These are phyloP conservation scores for Candida broadrunensis DNA, from an alignment of 805 yeast genomes.

Conservation along the genomic window DNA sequence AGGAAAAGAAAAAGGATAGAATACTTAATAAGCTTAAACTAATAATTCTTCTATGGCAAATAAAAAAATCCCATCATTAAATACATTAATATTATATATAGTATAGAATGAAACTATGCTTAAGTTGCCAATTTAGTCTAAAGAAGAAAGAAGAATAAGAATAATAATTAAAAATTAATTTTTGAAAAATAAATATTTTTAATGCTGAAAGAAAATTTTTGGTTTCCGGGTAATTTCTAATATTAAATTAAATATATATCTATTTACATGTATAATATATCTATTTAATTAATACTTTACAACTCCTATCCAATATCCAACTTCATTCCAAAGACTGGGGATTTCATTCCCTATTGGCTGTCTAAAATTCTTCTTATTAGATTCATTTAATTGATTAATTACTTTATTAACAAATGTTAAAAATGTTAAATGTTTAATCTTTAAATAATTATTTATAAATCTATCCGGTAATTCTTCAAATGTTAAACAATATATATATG, in stretches of 20 bases:
- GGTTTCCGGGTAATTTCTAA: too few relatives aligned
- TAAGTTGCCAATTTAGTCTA: slow-evolving; percentile 32
- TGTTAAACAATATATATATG: slow-evolving; percentile 34
- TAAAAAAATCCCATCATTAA: slow-evolving; percentile 39
- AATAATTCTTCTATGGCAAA: slow-evolving; percentile 34
- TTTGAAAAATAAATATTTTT: too few relatives aligned
- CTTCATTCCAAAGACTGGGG: slow-evolving; percentile 37
- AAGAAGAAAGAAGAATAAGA: background rate
- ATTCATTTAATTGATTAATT: slow-evolving; percentile 9
- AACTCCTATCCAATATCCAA: slow-evolving; percentile 14
- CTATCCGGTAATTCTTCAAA: slow-evolving; percentile 35
- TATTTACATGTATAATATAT: background rate
- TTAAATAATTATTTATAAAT: slow-evolving; percentile 35
- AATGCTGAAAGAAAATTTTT: too few relatives aligned
- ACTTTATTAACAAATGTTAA: slow-evolving; percentile 9
- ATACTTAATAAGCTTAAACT: slow-evolving; percentile 23
- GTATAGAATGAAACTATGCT: slow-evolving; percentile 45
- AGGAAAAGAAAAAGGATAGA: slow-evolving; percentile 2
- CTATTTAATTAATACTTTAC: slow-evolving; percentile 6
- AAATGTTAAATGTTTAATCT: slow-evolving; percentile 27
- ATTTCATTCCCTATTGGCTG: slow-evolving; percentile 23
- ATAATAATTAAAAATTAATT: background rate
- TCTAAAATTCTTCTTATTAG: slow-evolving; percentile 14
- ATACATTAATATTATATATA: slow-evolving; percentile 25
- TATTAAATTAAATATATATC: background rate